Evolutionary conservation across 768 basidiomycete genomes (phyloP).

Genomic region (Lactarius pseudohatsudake): DNA sequence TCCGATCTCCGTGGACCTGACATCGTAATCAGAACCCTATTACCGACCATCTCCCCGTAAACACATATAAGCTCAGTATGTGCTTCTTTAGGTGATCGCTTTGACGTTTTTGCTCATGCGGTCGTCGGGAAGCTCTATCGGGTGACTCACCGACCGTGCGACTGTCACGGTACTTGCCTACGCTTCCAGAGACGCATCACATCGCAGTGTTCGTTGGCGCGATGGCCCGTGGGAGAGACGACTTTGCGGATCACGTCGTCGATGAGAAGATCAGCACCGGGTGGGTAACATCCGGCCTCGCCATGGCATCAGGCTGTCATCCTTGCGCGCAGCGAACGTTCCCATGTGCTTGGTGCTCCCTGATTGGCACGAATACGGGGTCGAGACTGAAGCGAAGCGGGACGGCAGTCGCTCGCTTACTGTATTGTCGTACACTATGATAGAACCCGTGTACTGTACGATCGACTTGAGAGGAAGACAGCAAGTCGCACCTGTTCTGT

Average conservation of each 20-base stretch:
- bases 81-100: constrained; percentile 28
- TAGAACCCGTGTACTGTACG: not conserved
- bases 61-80: constrained; percentile 94
- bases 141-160: constrained; percentile 84
- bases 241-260: constrained; percentile 93
- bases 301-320: not conserved
- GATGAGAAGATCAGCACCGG: constrained; percentile 80
- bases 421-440: not conserved
- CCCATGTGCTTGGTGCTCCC: not conserved
- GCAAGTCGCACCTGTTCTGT: too few relatives aligned
- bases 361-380: too few relatives aligned
- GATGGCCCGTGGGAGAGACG: constrained; percentile 95
- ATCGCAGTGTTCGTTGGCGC: constrained; percentile 97
- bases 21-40: constrained; percentile 73
- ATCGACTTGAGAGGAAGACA: too few relatives aligned
- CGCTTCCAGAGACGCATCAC: constrained; percentile 82
- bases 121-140: constrained; percentile 64
- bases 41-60: constrained; percentile 88
- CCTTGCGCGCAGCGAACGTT: not conserved
- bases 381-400: not conserved
- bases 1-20: constrained; percentile 17
- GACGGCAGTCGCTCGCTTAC: not conserved
- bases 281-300: not conserved
- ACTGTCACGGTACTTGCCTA: constrained; percentile 81
- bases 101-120: constrained; percentile 16